phyloP scores from a whole-genome alignment of 805 yeast species.

The Yamadazyma sp. region DNA sequence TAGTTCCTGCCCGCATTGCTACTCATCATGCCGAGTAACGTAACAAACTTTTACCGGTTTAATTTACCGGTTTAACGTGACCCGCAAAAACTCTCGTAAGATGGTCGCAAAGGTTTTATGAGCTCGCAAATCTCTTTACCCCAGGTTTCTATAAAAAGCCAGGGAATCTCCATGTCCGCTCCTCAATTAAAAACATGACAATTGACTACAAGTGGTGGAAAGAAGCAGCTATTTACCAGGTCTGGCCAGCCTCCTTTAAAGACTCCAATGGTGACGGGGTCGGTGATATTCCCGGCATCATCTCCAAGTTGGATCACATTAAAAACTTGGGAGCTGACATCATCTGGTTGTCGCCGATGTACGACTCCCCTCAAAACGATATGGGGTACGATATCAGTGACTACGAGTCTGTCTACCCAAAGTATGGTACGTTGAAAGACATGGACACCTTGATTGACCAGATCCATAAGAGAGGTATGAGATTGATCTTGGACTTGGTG shows the following conservation, averaged over 20 bases:
- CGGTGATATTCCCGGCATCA: conserved; percentile 57
- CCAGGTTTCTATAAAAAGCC: conserved; percentile 4
- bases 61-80: too few relatives aligned
- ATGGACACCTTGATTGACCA: conserved; percentile 48
- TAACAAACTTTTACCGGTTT: too few relatives aligned
- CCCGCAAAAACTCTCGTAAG: conserved; percentile 10
- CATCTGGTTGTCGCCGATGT: conserved; percentile 59
- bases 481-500: conserved; percentile 54
- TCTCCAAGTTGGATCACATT: conserved; percentile 52
- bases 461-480: conserved; percentile 50
- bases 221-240: conserved; percentile 55
- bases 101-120: conserved; percentile 8
- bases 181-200: conserved; percentile 4
- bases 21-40: too few relatives aligned
- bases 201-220: conserved; percentile 49
- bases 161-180: not conserved
- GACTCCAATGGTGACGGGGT: conserved; percentile 61
- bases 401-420: conserved; percentile 51
- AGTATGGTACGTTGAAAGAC: conserved; percentile 56
- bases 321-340: conserved; percentile 51
- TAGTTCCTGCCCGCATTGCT: too few relatives aligned
- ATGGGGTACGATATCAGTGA: conserved; percentile 64
- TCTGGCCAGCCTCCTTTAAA: conserved; percentile 61
- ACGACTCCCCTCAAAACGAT: conserved; percentile 58
- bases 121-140: conserved; percentile 2